Evolutionary conservation across 257 asterid genomes (phyloP).

Genomic region (Primulina huaijiensis): DNA sequence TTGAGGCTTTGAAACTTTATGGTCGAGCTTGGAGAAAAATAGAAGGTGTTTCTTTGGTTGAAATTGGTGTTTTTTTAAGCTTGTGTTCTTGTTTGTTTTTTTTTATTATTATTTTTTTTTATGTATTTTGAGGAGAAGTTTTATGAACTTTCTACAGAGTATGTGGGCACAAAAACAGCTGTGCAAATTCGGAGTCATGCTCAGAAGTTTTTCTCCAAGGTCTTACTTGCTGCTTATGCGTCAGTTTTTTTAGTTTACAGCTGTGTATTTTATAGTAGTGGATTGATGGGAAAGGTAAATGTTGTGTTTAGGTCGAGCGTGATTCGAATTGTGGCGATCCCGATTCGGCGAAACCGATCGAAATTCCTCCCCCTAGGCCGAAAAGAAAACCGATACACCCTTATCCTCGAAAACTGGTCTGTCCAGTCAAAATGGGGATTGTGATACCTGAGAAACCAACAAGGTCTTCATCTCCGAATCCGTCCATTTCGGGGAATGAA

Average conservation of each 20-base stretch:
- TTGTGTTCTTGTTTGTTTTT: neutral
- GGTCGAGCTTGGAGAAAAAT: conserved; percentile 96
- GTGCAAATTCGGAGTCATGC: conserved; percentile 99
- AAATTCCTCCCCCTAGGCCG: conserved; percentile 96
- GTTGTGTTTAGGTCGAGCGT: conserved; percentile 62
- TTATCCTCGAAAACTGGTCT: conserved; percentile 75
- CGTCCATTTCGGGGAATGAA: conserved; percentile 31
- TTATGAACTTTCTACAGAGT: conserved; percentile 40
- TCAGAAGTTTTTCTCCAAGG: conserved; percentile 98
- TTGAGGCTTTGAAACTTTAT: conserved; percentile 79
- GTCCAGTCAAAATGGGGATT: conserved; percentile 34
- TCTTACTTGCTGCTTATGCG: conserved; percentile 19
- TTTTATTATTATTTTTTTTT: neutral
- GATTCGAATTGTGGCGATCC: conserved; percentile 52
- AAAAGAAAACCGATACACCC: conserved; percentile 94
- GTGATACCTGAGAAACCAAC: conserved; percentile 33
- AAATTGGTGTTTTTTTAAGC: no score
- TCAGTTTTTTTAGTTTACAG: conserved; percentile 10
- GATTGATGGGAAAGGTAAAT: neutral
- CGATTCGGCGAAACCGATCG: conserved; percentile 49
- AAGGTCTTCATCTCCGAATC: conserved; percentile 31
- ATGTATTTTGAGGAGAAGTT: conserved; percentile 19
- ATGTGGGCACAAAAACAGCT: conserved; percentile 89
- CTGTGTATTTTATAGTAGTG: neutral
- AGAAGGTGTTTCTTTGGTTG: conserved; percentile 52